Evolutionary conservation across 768 basidiomycete genomes (phyloP), one percentile per base, ranked within the genome.

Genomic region (Auriculariales sp.): DNA sequence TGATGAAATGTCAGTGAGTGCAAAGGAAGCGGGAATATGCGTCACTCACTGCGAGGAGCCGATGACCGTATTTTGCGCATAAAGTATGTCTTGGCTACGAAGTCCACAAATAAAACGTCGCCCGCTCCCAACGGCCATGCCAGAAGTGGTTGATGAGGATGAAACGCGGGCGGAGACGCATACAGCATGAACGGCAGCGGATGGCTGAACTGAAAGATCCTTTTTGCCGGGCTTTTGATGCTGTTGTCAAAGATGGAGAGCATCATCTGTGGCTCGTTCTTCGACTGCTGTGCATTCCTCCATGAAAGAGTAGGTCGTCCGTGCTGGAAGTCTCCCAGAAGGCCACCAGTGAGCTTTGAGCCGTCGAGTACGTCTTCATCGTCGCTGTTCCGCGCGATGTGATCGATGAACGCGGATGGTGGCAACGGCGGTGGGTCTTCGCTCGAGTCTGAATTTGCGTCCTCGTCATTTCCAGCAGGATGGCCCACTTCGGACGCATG

Each of bases 121-220:
- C 63, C 62, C 14, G 48, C 58, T 44, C 59, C 53, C n/a, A 63
- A 51, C 11, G 63, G 58, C 62, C 62, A 64, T 17, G 60, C 57
- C 2, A 62, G 51, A 22, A 64, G 53, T 12, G 53, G 44, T 44
- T 56, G 49, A n/a, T 49, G 50, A 6, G 60, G 63, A 48, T 64
- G 62, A 19, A 64, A 30, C 3, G 51, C 50, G 10, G 62, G 63
- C 9, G 63, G 62, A 7, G 63, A 64, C 29, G 49, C 56, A 48
- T 60, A 59, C 10, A 62, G 31, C 44, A 53, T 56, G 53, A 56
- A 61, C 3, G 46, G 49, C 9, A 60, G 35, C 15, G 52, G 19
- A 17, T 48, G 49, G 22, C 31, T 47, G 47, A 50, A 59, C 15
- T 56, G 51, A 45, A 59, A 62, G 11, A 55, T 29, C 31, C 28